Percentiles rank a stretch among this genome's conserved stretches.
Conservation (phyloP, 2,329 filamentous ascomycete genomes). For the Cytospora piceicola region DNA sequence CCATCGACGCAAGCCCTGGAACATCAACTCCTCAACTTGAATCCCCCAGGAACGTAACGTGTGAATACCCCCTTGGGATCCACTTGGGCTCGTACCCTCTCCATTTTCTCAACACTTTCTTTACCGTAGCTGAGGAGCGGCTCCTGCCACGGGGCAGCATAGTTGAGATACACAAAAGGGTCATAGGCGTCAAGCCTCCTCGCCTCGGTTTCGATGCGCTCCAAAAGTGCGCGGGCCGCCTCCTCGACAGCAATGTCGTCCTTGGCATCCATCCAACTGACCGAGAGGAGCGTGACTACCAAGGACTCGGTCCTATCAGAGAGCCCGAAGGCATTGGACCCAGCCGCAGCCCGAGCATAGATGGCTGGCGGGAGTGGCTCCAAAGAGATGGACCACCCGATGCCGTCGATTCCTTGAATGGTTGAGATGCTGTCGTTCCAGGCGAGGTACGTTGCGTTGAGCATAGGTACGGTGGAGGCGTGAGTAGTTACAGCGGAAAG, state of each 20-base stretch:
- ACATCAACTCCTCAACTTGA: conserved; percentile 26
- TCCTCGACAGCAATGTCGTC: conserved; percentile 5
- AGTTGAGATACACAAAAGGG: conserved; percentile 34
- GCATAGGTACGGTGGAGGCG: neutral
- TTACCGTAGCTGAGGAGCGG: conserved; percentile 32
- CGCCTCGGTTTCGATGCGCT: conserved; percentile 15
- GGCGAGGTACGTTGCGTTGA: conserved; percentile 3
- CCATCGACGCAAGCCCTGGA: too few species aligned
- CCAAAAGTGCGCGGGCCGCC: conserved; percentile 9
- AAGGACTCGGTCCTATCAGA: neutral
- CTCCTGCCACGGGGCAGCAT: conserved; percentile 34
- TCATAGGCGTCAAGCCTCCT: conserved; percentile 30
- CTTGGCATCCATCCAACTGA: neutral
- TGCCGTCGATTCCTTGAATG: neutral
- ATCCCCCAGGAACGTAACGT: conserved; percentile 29
- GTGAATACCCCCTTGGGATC: conserved; percentile 32
- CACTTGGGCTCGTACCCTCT: conserved; percentile 22
- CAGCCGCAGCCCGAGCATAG: conserved; percentile 20
- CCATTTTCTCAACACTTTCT: conserved; percentile 30
- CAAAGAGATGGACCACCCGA: conserved; percentile 29
- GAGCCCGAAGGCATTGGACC: conserved; percentile 22
- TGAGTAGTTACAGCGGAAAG: neutral
- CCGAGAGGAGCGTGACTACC: conserved; percentile 6
- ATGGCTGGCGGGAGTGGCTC: conserved; percentile 32
- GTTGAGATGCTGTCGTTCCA: neutral